These are phyloP conservation scores for Epichloe gansuensis DNA, from an alignment of 2,329 filamentous ascomycete genomes.

Conservation along the genomic window DNA sequence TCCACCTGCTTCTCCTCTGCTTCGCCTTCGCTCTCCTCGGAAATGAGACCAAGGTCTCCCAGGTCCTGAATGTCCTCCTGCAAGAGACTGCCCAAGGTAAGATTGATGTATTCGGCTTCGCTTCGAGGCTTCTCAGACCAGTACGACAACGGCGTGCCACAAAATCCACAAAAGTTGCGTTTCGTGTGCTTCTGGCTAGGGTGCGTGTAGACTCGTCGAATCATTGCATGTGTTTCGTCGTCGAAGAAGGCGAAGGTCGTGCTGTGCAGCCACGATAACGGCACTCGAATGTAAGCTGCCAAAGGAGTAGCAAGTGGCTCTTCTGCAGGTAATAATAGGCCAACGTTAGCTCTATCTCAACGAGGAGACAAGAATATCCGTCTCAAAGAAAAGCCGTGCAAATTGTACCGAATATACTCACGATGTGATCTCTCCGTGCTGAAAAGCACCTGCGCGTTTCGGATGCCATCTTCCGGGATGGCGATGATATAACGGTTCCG, in stretches of 20 bases:
- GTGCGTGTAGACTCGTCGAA: slow-evolving; percentile 55
- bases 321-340: slow-evolving; percentile 27
- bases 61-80: slow-evolving; percentile 58
- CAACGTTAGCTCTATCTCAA: background rate
- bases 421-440: slow-evolving; percentile 57
- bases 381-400: too few relatives aligned
- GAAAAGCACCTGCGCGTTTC: slow-evolving; percentile 58
- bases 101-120: slow-evolving; percentile 66
- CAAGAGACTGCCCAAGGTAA: slow-evolving; percentile 67
- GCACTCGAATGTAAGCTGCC: slow-evolving; percentile 71
- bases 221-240: slow-evolving; percentile 58
- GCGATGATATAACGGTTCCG: slow-evolving; percentile 70
- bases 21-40: slow-evolving; percentile 26
- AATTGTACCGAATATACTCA: slow-evolving; percentile 34
- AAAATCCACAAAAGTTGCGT: slow-evolving; percentile 82
- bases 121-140: slow-evolving; percentile 63
- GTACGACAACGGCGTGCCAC: slow-evolving; percentile 71
- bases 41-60: slow-evolving; percentile 63
- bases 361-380: background rate
- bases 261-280: slow-evolving; percentile 67
- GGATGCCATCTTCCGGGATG: slow-evolving; percentile 45
- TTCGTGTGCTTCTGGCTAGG: slow-evolving; percentile 44
- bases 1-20: slow-evolving; percentile 10
- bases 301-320: slow-evolving; percentile 58
- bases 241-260: slow-evolving; percentile 62